Percentiles rank a stretch among this genome's conserved stretches.
phyloP scores from a whole-genome alignment of 2,329 filamentous ascomycete species.

The Calcarisporium arbuscula region DNA sequence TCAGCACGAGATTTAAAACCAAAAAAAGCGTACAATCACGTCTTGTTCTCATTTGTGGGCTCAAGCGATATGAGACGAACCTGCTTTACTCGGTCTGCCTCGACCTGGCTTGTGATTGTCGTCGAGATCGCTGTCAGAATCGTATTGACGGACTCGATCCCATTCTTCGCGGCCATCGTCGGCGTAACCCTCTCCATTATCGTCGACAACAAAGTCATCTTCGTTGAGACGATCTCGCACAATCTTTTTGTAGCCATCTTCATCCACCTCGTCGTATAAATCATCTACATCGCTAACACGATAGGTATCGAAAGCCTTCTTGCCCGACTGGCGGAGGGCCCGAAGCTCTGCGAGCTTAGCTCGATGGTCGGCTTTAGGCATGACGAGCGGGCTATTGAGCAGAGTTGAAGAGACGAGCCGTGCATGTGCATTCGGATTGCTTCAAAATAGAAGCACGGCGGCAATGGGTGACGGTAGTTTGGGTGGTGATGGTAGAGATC shows the following conservation, averaged over 20 bases:
- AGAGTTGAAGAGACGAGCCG: slow-evolving; percentile 10
- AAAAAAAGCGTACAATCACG: too few relatives aligned
- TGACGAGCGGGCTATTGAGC: slow-evolving; percentile 15
- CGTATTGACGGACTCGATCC: slow-evolving; percentile 65
- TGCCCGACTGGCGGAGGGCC: slow-evolving; percentile 79
- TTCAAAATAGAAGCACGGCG: too few relatives aligned
- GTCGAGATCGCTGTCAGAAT: slow-evolving; percentile 63
- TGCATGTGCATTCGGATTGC: slow-evolving; percentile 3
- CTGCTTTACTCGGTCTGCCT: slow-evolving; percentile 44
- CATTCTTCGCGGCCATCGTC: slow-evolving; percentile 95
- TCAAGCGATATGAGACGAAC: slow-evolving; percentile 22
- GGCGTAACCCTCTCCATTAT: slow-evolving; percentile 94
- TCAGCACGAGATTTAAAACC: slow-evolving; percentile 9
- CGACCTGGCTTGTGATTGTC: slow-evolving; percentile 26
- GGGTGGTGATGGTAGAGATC: too few relatives aligned
- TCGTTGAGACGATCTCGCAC: slow-evolving; percentile 82
- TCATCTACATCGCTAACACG: slow-evolving; percentile 76
- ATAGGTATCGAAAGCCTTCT: slow-evolving; percentile 84
- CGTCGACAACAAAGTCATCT: slow-evolving; percentile 97
- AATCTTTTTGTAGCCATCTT: slow-evolving; percentile 95
- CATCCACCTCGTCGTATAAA: slow-evolving; percentile 93
- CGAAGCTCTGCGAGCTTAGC: slow-evolving; percentile 69
- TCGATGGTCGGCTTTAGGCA: slow-evolving; percentile 33
- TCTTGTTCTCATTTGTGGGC: not conserved
- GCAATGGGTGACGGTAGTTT: not conserved